These are phyloP conservation scores for Leucosporidium creatinivorum DNA, from an alignment of 768 basidiomycete genomes.

Conservation along the genomic window DNA sequence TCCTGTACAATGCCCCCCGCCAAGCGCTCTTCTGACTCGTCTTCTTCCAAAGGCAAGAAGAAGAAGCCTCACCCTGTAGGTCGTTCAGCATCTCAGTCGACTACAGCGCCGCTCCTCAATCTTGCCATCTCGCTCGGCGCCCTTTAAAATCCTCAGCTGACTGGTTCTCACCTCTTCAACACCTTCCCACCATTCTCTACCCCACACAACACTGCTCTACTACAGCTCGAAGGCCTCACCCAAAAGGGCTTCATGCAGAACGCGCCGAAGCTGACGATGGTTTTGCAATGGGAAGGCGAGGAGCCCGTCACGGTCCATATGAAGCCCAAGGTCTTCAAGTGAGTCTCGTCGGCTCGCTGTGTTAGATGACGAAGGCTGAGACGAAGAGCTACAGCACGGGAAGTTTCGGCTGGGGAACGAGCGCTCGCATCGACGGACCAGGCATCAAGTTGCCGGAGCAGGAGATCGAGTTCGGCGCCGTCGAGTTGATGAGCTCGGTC, in stretches of 20 bases:
- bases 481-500: background rate
- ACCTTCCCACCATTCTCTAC: too few relatives aligned
- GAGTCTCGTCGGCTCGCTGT: background rate
- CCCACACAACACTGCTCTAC: too few relatives aligned
- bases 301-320: background rate
- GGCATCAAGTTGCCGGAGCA: background rate
- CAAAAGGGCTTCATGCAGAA: background rate
- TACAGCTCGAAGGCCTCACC: constrained; percentile 1
- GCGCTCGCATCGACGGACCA: background rate
- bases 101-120: background rate
- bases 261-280: background rate
- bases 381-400: background rate
- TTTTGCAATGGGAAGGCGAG: background rate
- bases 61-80: background rate
- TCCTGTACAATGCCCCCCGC: background rate
- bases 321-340: background rate
- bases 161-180: too few relatives aligned
- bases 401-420: background rate
- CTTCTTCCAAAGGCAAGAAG: background rate
- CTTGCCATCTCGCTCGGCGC: background rate
- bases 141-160: too few relatives aligned
- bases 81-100: too few relatives aligned
- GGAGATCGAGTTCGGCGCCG: too few relatives aligned
- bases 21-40: background rate
- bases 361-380: too few relatives aligned